These are phyloP conservation scores for Pugionium cornutum DNA, from an alignment of 345 rosid species.

Conservation along the genomic window DNA sequence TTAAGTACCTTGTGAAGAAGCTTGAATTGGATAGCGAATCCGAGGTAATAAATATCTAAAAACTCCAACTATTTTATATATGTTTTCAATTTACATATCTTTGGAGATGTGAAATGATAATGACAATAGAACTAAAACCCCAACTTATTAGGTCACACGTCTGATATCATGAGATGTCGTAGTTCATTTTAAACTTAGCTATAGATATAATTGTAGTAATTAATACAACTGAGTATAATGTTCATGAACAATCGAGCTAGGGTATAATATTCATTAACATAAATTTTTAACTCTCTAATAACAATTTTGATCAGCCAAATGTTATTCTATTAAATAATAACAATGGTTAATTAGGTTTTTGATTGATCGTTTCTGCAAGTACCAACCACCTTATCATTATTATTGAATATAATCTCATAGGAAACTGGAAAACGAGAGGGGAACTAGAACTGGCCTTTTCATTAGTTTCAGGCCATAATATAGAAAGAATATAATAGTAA, in stretches of 20 bases:
- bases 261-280: neutral
- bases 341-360: slow-evolving; percentile 22
- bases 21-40: slow-evolving; percentile 85
- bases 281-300: neutral
- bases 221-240: slow-evolving; percentile 17
- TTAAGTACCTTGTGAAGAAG: slow-evolving; percentile 90
- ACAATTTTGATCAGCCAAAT: slow-evolving; percentile 5
- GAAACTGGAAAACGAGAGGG: slow-evolving; percentile 39
- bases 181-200: slow-evolving; percentile 20
- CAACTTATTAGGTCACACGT: slow-evolving; percentile 40
- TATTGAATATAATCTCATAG: slow-evolving; percentile 33
- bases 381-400: slow-evolving; percentile 33
- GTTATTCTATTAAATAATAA: too few species aligned
- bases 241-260: slow-evolving; percentile 3
- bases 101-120: slow-evolving; percentile 35
- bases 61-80: slow-evolving; percentile 13
- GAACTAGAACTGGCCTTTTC: slow-evolving; percentile 36
- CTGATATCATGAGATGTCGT: slow-evolving; percentile 38
- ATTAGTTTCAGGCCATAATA: slow-evolving; percentile 30
- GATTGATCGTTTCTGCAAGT: slow-evolving; percentile 36
- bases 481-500: slow-evolving; percentile 5
- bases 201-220: slow-evolving; percentile 22
- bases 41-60: slow-evolving; percentile 58
- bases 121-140: slow-evolving; percentile 31
- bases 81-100: slow-evolving; percentile 4